Percentiles rank a stretch among this genome's conserved stretches.
phyloP scores from a whole-genome alignment of 1,284 basidiomycete species.

The Ustilago loliicola region DNA sequence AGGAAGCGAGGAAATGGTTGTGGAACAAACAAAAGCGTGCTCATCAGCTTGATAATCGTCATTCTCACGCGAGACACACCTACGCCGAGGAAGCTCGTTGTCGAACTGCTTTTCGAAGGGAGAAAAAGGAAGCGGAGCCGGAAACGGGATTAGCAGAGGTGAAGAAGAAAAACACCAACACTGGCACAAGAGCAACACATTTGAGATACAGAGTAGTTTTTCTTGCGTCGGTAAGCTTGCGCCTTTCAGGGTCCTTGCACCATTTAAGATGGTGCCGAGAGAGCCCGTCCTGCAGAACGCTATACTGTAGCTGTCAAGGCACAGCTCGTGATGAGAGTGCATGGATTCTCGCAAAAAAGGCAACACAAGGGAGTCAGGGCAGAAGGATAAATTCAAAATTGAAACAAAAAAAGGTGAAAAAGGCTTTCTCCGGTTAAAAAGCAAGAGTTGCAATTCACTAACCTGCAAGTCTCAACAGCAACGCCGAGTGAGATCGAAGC shows the following conservation, averaged over 20 bases:
- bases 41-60: neutral
- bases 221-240: neutral
- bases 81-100: neutral
- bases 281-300: neutral
- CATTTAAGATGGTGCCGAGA: neutral
- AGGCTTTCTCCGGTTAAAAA: neutral
- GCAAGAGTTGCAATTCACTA: neutral
- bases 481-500: constrained; percentile 14
- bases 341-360: constrained; percentile 3
- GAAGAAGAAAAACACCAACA: neutral
- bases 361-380: neutral
- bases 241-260: constrained; percentile 1
- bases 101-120: neutral
- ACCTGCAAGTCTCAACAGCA: neutral
- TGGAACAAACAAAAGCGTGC: neutral
- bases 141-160: neutral
- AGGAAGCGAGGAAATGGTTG: neutral
- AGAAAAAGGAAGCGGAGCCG: neutral
- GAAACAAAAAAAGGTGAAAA: neutral
- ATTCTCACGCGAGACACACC: neutral
- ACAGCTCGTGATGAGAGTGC: neutral
- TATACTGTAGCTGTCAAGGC: neutral
- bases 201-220: neutral
- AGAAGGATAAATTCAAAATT: neutral
- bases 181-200: constrained; percentile 4